phyloP scores from a whole-genome alignment of 2,329 filamentous ascomycete genomes.

The Pseudogymnoascus sp. region DNA sequence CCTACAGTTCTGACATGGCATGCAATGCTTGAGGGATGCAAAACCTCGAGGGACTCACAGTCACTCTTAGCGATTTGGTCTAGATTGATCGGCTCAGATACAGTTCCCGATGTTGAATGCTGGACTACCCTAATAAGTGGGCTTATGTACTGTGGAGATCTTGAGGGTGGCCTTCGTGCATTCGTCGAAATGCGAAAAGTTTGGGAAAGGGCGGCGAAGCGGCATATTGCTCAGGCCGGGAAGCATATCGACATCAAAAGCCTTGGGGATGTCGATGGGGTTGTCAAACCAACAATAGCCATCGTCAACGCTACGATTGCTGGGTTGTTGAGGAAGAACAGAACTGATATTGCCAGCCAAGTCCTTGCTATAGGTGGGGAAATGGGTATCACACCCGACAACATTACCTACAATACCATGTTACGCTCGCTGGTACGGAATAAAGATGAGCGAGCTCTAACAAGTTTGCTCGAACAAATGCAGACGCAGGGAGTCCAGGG shows the following conservation, averaged over 20 bases:
- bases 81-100: conserved; percentile 49
- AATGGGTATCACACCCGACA: conserved; percentile 39
- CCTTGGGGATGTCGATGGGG: conserved; percentile 28
- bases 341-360: conserved; percentile 42
- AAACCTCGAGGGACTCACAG: conserved; percentile 48
- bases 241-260: conserved; percentile 19
- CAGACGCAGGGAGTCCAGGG: conserved; percentile 44
- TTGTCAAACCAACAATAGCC: conserved; percentile 53
- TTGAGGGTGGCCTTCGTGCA: conserved; percentile 51
- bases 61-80: conserved; percentile 61
- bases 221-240: conserved; percentile 18
- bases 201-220: conserved; percentile 39
- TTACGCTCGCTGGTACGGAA: conserved; percentile 51
- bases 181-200: conserved; percentile 57
- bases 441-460: conserved; percentile 41
- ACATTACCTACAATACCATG: conserved; percentile 58
- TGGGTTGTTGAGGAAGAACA: conserved; percentile 48
- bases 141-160: conserved; percentile 49
- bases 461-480: conserved; percentile 53
- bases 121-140: conserved; percentile 67
- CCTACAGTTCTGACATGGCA: conserved; percentile 64
- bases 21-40: conserved; percentile 65
- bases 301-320: conserved; percentile 64
- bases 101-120: conserved; percentile 54
- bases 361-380: conserved; percentile 43